Evolutionary conservation across 192 early-diverging fungal species (phyloP), one percentile per base, ranked within the genome.

Genomic region (Coemansia sp.): DNA sequence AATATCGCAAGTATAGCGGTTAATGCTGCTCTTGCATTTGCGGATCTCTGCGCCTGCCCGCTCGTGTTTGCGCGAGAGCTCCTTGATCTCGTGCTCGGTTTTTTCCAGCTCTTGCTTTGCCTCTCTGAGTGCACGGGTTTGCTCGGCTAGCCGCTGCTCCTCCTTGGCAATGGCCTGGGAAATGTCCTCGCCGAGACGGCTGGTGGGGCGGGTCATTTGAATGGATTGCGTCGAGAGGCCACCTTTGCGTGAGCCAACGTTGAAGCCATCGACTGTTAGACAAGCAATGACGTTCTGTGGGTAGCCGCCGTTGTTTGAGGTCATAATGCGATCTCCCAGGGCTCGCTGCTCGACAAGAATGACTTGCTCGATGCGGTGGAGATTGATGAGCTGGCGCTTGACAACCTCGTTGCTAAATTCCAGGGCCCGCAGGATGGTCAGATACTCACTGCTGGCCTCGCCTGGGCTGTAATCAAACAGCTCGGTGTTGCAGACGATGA

Each of bases 301-400:
- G 24, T 74, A 78, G 6, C 71, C 59, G 11, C 80, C 79, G 23
- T 67, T 53, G 58, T 80, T 83, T 9, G 67, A 66, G 5, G 29
- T 18, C 70, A 79, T 73, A 46, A 79, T 48, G 13, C 52, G 47
- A 49, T 79, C 77, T 5, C 73, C 73, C 13, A 40, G 19, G 4
- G 62, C 44, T 0, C 73, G 67, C 18, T 78, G 61, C 35, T 84
- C 78, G 17, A 87, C 72, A 25, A 91, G 56, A 27, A 87, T 76
- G n/a, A 78, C 82, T 17, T 83, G 79, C 54, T 91, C 87, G 35
- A 89, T 88, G 23, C 58, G 56, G 42, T 76, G 77, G 22, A 78
- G 61, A 20, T 83, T 84, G 54, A 91, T 87, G 28, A 91, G 65
- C 48, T 85, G 78, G 8, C 86, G 83, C 42, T 86, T 87, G 7